Percentiles rank a stretch among this genome's conserved stretches.
phyloP scores from a whole-genome alignment of 2,329 filamentous ascomycete genomes.

The Fusarium chlamydosporum region DNA sequence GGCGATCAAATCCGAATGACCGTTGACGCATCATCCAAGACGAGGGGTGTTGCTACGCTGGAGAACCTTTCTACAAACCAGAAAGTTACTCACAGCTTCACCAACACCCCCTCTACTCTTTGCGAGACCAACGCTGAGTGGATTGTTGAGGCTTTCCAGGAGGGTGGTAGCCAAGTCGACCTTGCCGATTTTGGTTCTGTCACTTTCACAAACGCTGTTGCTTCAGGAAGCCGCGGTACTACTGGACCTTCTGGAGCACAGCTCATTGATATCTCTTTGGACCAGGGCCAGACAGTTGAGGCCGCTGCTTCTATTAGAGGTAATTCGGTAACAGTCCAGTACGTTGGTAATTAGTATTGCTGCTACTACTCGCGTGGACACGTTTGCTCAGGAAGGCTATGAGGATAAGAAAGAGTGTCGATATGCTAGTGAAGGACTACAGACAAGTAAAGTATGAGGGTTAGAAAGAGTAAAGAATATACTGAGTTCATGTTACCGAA shows the following conservation, averaged over 20 bases:
- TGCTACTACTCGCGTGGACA: not conserved
- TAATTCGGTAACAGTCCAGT: slow-evolving; percentile 16
- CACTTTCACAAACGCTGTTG: slow-evolving; percentile 13
- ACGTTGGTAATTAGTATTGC: slow-evolving; percentile 8
- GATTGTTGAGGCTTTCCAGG: slow-evolving; percentile 68
- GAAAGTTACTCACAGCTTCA: slow-evolving; percentile 66
- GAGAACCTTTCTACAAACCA: slow-evolving; percentile 67
- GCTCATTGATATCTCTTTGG: slow-evolving; percentile 16
- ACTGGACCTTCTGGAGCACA: slow-evolving; percentile 15
- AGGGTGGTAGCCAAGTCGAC: slow-evolving; percentile 45
- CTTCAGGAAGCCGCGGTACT: slow-evolving; percentile 5
- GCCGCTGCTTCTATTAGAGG: slow-evolving; percentile 14
- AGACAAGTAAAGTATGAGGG: too few species aligned
- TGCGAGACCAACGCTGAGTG: slow-evolving; percentile 72
- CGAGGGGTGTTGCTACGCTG: slow-evolving; percentile 43
- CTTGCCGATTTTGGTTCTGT: slow-evolving; percentile 52
- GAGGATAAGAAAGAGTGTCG: not conserved
- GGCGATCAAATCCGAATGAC: slow-evolving; percentile 54
- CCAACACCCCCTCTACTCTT: slow-evolving; percentile 59
- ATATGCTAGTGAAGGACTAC: too few species aligned
- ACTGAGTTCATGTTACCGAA: too few species aligned
- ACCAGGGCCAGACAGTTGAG: not conserved
- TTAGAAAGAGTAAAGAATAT: too few species aligned
- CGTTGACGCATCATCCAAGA: slow-evolving; percentile 14
- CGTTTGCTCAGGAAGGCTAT: not conserved